These are phyloP conservation scores for Blastobotrys ciferrii DNA, from an alignment of 1,139 yeast species.

Conservation along the genomic window DNA sequence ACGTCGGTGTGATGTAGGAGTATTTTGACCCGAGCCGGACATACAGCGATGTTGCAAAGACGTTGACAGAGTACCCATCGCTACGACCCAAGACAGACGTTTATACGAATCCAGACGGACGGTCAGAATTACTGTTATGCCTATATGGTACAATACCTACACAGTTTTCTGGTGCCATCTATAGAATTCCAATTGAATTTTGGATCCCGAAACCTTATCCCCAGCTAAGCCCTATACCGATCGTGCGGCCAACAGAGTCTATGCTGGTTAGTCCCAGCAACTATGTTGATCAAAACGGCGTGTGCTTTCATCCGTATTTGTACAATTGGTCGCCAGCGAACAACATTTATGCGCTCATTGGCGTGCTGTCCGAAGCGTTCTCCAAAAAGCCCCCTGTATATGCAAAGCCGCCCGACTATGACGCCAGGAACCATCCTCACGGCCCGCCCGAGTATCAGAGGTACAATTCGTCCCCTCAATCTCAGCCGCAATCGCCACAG, in stretches of 20 bases:
- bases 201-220: slow-evolving; percentile 83
- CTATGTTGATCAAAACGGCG: slow-evolving; percentile 71
- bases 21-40: slow-evolving; percentile 51
- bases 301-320: slow-evolving; percentile 66
- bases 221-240: slow-evolving; percentile 56
- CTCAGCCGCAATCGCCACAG: slow-evolving; percentile 10
- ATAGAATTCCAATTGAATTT: slow-evolving; percentile 59
- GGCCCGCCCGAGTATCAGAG: slow-evolving; percentile 13
- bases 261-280: slow-evolving; percentile 59
- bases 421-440: slow-evolving; percentile 18
- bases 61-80: slow-evolving; percentile 50
- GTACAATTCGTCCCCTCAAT: slow-evolving; percentile 13
- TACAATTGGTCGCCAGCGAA: slow-evolving; percentile 51
- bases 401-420: slow-evolving; percentile 38
- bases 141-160: slow-evolving; percentile 57
- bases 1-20: slow-evolving; percentile 32
- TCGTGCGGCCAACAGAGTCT: slow-evolving; percentile 52
- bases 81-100: slow-evolving; percentile 72
- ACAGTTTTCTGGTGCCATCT: slow-evolving; percentile 32
- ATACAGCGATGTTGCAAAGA: slow-evolving; percentile 60
- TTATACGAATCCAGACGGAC: slow-evolving; percentile 60
- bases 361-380: slow-evolving; percentile 44
- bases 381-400: slow-evolving; percentile 51
- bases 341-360: slow-evolving; percentile 42
- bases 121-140: slow-evolving; percentile 57